Percentiles rank a stretch among this genome's conserved stretches.
These are phyloP conservation scores for Amanita polypyramis DNA, from an alignment of 768 basidiomycete species.

Conservation along the genomic window DNA sequence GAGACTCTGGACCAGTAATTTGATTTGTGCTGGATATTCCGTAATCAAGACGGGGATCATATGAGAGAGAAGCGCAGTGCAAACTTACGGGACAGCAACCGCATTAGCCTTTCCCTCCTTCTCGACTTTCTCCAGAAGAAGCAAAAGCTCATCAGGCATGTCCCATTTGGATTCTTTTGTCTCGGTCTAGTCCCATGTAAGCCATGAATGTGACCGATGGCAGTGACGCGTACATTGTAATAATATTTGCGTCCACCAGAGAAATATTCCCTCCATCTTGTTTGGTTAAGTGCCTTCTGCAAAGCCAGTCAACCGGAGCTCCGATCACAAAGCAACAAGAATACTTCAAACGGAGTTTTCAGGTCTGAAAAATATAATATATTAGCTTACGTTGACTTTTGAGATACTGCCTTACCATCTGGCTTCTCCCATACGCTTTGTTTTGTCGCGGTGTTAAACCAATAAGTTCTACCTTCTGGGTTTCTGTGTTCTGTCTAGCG, in stretches of 20 bases:
- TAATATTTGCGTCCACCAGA: conserved; percentile 88
- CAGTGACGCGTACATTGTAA: conserved; percentile 52
- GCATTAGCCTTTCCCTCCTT: conserved; percentile 46
- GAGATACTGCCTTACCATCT: conserved; percentile 47
- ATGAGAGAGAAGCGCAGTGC: background rate
- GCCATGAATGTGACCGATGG: background rate
- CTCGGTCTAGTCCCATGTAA: conserved; percentile 42
- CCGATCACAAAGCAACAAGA: conserved; percentile 11
- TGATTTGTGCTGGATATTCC: conserved; percentile 13
- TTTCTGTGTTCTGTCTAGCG: conserved; percentile 85
- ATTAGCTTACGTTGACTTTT: background rate
- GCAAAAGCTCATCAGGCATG: conserved; percentile 84
- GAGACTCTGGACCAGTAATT: conserved; percentile 32
- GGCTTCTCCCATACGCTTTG: conserved; percentile 99
- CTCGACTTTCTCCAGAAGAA: conserved; percentile 80
- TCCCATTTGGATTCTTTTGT: conserved; percentile 97
- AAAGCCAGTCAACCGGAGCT: conserved; percentile 8
- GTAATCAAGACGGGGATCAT: conserved; percentile 8
- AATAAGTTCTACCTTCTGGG: conserved; percentile 95
- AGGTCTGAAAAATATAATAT: conserved; percentile 40
- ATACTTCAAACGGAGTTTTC: conserved; percentile 86
- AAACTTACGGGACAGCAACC: conserved; percentile 15
- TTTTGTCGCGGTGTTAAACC: conserved; percentile 84
- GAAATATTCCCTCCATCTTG: conserved; percentile 95
- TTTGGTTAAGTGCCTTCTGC: conserved; percentile 71